Percentiles rank a stretch among this genome's conserved stretches.
phyloP scores from a whole-genome alignment of 495 filamentous ascomycete species.

The Podospora australis region DNA sequence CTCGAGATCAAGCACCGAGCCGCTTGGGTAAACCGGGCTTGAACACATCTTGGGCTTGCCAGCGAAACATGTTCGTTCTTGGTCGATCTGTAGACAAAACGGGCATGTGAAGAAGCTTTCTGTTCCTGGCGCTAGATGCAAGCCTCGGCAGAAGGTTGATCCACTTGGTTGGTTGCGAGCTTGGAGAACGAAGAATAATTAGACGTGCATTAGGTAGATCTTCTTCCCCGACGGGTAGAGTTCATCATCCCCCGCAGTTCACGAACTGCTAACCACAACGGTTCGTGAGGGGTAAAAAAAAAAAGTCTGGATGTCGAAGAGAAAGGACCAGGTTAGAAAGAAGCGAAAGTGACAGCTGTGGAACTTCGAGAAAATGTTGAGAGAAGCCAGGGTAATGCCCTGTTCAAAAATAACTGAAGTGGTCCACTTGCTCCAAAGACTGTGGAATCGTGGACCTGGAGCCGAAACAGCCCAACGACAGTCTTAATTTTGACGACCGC shows the following conservation, averaged over 20 bases:
- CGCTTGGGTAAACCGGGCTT: too few species aligned
- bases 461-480: not conserved
- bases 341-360: not conserved
- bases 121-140: slow-evolving; percentile 9
- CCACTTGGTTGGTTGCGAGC: not conserved
- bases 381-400: not conserved
- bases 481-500: not conserved
- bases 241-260: not conserved
- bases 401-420: not conserved
- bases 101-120: slow-evolving; percentile 13
- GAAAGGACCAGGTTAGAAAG: not conserved
- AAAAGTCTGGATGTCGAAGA: not conserved
- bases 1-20: too few species aligned
- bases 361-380: not conserved
- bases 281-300: not conserved
- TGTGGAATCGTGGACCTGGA: not conserved
- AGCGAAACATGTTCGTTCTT: too few species aligned
- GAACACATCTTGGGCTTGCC: too few species aligned
- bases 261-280: not conserved
- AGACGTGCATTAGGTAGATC: not conserved
- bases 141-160: slow-evolving; percentile 4
- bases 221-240: not conserved
- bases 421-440: too few species aligned
- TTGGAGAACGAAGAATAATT: not conserved
- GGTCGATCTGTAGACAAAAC: not conserved